Conservation (phyloP, 495 filamentous ascomycete species). For the Polyplosphaeria fusca region DNA sequence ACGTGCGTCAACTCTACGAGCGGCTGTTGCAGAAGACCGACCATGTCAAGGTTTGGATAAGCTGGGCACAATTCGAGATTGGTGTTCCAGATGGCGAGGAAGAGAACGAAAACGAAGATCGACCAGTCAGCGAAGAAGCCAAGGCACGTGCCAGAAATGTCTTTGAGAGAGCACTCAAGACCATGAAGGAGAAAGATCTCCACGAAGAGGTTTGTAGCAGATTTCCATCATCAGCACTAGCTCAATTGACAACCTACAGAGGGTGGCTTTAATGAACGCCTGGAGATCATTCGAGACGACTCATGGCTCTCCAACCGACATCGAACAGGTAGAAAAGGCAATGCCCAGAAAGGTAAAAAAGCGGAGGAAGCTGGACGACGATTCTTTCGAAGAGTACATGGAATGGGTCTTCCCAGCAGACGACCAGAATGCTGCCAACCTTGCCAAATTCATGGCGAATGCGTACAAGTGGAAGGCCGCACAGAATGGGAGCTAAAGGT, state of each 20-base stretch:
- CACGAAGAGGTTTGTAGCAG: slow-evolving; percentile 88
- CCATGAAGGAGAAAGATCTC: slow-evolving; percentile 87
- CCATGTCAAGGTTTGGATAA: slow-evolving; percentile 98
- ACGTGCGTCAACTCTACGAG: slow-evolving; percentile 81
- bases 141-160: slow-evolving; percentile 76
- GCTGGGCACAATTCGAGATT: slow-evolving; percentile 94
- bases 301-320: slow-evolving; percentile 72
- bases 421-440: slow-evolving; percentile 78
- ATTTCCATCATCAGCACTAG: too few species aligned
- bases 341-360: slow-evolving; percentile 95
- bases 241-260: too few species aligned
- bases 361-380: slow-evolving; percentile 88
- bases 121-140: slow-evolving; percentile 74
- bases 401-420: slow-evolving; percentile 98
- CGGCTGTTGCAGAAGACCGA: slow-evolving; percentile 86
- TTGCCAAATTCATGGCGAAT: slow-evolving; percentile 78
- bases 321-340: slow-evolving; percentile 81
- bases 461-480: slow-evolving; percentile 87
- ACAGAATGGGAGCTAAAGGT: slow-evolving; percentile 30
- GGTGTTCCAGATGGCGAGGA: slow-evolving; percentile 69
- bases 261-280: slow-evolving; percentile 77
- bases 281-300: slow-evolving; percentile 89
- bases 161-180: slow-evolving; percentile 82
- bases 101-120: slow-evolving; percentile 57
- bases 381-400: slow-evolving; percentile 94